Percentiles rank a stretch among this genome's conserved stretches.
phyloP scores from a whole-genome alignment of 108 stramenopile species.

The Pseudonitzschia multiseries region DNA sequence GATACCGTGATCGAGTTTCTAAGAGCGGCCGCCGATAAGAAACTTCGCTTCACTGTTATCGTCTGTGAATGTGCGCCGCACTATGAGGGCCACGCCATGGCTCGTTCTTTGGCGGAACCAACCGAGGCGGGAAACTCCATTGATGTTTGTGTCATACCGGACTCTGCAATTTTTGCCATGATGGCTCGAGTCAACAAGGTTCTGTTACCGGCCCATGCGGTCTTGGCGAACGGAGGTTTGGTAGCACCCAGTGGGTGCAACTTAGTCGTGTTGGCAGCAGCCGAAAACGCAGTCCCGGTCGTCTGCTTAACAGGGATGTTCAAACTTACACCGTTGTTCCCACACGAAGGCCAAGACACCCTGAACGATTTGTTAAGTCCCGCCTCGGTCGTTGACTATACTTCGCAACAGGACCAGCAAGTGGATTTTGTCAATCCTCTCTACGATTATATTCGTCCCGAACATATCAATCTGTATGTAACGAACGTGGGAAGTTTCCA shows the following conservation, averaged over 20 bases:
- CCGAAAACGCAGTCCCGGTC: conserved; percentile 91
- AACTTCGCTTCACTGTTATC: conserved; percentile 90
- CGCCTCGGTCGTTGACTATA: conserved; percentile 37
- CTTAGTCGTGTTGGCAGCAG: conserved; percentile 92
- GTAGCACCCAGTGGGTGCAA: conserved; percentile 89
- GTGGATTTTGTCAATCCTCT: conserved; percentile 93
- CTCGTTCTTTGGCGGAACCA: conserved; percentile 69
- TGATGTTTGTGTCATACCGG: conserved; percentile 45
- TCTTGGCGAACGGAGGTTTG: conserved; percentile 96
- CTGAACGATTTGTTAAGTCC: conserved; percentile 85
- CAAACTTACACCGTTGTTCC: conserved; percentile 97
- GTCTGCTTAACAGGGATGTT: conserved; percentile 93
- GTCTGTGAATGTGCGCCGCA: conserved; percentile 91
- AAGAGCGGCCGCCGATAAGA: conserved; percentile 86
- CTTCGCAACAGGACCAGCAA: conserved; percentile 22
- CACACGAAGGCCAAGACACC: conserved; percentile 95
- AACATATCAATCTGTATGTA: conserved; percentile 89
- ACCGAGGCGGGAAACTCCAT: conserved; percentile 61
- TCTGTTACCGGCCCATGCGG: conserved; percentile 91
- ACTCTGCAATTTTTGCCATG: conserved; percentile 59
- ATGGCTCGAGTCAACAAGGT: conserved; percentile 96
- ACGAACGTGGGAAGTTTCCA: conserved; percentile 96
- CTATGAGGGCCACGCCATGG: conserved; percentile 86
- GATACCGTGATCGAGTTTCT: conserved; percentile 76
- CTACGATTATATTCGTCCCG: conserved; percentile 93